Evolutionary conservation across 257 asterid species (phyloP).

Genomic region (Lithospermum erythrorhizon): DNA sequence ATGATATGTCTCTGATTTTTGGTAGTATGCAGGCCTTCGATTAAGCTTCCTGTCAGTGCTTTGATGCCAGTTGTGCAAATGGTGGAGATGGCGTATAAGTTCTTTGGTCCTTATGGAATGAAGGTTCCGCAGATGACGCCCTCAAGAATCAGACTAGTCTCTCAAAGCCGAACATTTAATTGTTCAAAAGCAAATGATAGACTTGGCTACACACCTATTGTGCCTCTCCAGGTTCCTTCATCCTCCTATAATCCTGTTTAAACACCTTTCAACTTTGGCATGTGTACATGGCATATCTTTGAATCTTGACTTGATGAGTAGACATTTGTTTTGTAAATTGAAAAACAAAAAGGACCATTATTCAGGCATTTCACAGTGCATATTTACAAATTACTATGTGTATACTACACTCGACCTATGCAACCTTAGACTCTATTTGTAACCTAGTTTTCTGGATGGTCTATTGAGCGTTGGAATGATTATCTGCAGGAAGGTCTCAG

Average conservation of each 20-base stretch:
- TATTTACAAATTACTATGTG: too few relatives aligned
- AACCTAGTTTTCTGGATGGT: conserved; percentile 3
- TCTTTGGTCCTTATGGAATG: conserved; percentile 82
- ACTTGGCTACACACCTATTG: conserved; percentile 84
- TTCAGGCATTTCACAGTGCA: too few relatives aligned
- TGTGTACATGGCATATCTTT: not conserved
- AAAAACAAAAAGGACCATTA: not conserved
- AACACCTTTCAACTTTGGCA: not conserved
- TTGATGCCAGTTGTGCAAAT: conserved; percentile 85
- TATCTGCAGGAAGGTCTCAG: conserved; percentile 74
- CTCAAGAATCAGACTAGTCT: conserved; percentile 81
- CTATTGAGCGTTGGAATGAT: conserved; percentile 3
- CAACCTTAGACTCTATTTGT: not conserved
- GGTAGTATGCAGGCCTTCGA: conserved; percentile 74
- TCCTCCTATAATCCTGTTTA: not conserved
- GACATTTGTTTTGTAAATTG: not conserved
- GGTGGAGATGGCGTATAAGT: conserved; percentile 66
- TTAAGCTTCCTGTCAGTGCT: conserved; percentile 64
- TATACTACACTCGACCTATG: not conserved
- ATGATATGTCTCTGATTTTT: conserved; percentile 40
- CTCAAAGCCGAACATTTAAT: conserved; percentile 67
- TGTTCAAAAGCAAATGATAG: conserved; percentile 80
- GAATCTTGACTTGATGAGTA: not conserved
- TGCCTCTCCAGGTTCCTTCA: conserved; percentile 64
- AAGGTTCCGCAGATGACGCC: conserved; percentile 96